Base-by-base conservation (phyloP, 495 filamentous ascomycete genomes). In the Penicillium diatomitis region DNA sequence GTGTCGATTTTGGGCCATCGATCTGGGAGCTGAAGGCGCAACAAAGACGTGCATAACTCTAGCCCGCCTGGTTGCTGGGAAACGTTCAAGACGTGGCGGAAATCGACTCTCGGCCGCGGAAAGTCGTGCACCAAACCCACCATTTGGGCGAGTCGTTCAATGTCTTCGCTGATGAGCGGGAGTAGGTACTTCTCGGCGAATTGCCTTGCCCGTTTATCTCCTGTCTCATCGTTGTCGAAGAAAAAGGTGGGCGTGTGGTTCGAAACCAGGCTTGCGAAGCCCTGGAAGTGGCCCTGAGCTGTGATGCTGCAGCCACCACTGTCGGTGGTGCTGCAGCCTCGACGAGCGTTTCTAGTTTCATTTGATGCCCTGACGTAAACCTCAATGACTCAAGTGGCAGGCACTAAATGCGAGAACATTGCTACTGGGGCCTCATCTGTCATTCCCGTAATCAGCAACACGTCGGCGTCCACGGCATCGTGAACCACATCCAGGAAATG, bases 371-470 rank as follows among this genome's bases (percentile, higher is more conserved):
- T 12, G 47, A 84, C 68, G 44, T 58, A 67, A 54, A 83, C 66
- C 38, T 83, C 79, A 51, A 84, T 37, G 30, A 84, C 49, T 49
- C 66, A 75, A 51, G 66, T 80, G 11, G 71, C 61, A 50, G 80
- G 77, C 38, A 83, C 76, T 48, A 82, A 61, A 70, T 75, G 73
- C 31, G 76, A 77, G 1, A 78, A 73, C 41, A 52, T 44, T 50
- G 75, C 67, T 33, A 85, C 74, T 4, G 79, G 80, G 4, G 77
- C 74, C 56, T 78, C 66, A 49, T 84, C 81, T 70, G 78, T 81
- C 77, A 85, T 79, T 4, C 82, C 82, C 0, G 80, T 84, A 57
- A 85, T 78, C 32, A 85, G 47, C 41, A 83, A 67, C 44, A 82
- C 78, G 50, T 83, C 73, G 12, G 69, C 64, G 66, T 75, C 73